phyloP scores from a whole-genome alignment of 495 filamentous ascomycete genomes.

The Aspergillus funiculosus region DNA sequence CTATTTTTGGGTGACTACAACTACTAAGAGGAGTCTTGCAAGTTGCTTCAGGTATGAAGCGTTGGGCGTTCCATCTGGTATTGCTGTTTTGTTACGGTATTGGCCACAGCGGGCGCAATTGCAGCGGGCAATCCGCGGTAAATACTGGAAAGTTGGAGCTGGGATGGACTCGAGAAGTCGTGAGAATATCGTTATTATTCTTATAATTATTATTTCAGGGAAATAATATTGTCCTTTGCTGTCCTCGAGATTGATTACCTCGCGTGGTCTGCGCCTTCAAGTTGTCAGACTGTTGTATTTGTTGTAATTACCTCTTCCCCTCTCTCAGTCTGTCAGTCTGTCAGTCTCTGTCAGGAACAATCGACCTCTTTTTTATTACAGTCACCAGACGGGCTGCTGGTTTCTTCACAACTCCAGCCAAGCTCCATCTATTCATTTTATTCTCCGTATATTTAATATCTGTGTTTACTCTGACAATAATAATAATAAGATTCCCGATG shows the following conservation, averaged over 20 bases:
- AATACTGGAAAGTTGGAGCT: too few relatives aligned
- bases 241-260: too few relatives aligned
- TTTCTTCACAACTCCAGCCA: not conserved
- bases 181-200: not conserved
- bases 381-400: slow-evolving; percentile 5
- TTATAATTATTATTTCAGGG: too few relatives aligned
- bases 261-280: too few relatives aligned
- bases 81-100: slow-evolving; percentile 1
- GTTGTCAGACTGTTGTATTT: not conserved
- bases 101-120: not conserved
- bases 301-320: not conserved
- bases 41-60: too few relatives aligned
- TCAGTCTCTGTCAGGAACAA: slow-evolving; percentile 1
- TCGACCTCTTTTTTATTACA: not conserved
- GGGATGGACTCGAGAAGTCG: not conserved
- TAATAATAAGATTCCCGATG: not conserved
- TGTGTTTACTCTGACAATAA: too few relatives aligned
- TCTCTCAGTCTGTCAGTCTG: too few relatives aligned
- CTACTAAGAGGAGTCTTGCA: not conserved
- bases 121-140: too few relatives aligned
- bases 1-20: not conserved
- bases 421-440: slow-evolving; percentile 3
- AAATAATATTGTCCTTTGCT: too few relatives aligned
- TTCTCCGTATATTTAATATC: not conserved
- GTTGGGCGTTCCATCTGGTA: too few relatives aligned